phyloP scores from a whole-genome alignment of 768 basidiomycete species.

The Mrakia blollopis region DNA sequence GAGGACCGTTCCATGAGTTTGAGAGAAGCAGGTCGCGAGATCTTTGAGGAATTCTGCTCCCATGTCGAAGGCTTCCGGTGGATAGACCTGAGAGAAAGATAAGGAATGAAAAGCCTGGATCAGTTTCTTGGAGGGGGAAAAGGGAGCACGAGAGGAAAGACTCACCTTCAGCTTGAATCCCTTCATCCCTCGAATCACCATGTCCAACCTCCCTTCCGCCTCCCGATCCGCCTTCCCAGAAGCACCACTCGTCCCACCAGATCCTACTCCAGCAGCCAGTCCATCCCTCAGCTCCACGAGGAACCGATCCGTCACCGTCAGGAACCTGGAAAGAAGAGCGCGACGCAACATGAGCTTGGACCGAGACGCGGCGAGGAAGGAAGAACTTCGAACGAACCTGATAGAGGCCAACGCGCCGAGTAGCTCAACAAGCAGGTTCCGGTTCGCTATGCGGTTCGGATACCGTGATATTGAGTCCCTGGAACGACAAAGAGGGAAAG shows the following conservation, averaged over 20 bases:
- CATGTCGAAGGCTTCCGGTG: conserved; percentile 86
- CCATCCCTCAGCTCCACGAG: conserved; percentile 65
- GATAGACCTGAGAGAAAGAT: conserved; percentile 66
- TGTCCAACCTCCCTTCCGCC: conserved; percentile 73
- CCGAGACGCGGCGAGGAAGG: neutral
- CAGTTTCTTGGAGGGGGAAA: neutral
- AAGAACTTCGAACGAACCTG: conserved; percentile 52
- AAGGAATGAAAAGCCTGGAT: conserved; percentile 4
- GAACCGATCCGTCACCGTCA: conserved; percentile 89
- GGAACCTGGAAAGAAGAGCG: conserved; percentile 48
- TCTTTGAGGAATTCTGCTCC: conserved; percentile 85
- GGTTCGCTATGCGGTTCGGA: conserved; percentile 71
- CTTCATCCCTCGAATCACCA: conserved; percentile 71
- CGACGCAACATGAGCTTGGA: neutral
- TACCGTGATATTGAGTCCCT: conserved; percentile 59
- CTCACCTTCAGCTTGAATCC: conserved; percentile 75
- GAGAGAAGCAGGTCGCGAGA: conserved; percentile 72
- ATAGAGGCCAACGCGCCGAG: conserved; percentile 75
- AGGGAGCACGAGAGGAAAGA: neutral
- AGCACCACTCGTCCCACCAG: conserved; percentile 59
- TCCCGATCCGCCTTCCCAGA: conserved; percentile 50
- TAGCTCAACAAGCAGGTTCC: conserved; percentile 75
- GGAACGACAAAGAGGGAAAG: neutral
- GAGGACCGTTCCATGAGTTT: conserved; percentile 74
- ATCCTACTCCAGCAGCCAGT: conserved; percentile 53